These are phyloP conservation scores for Casuarina cunninghamiana DNA, from an alignment of 306 rosid species.

Conservation along the genomic window DNA sequence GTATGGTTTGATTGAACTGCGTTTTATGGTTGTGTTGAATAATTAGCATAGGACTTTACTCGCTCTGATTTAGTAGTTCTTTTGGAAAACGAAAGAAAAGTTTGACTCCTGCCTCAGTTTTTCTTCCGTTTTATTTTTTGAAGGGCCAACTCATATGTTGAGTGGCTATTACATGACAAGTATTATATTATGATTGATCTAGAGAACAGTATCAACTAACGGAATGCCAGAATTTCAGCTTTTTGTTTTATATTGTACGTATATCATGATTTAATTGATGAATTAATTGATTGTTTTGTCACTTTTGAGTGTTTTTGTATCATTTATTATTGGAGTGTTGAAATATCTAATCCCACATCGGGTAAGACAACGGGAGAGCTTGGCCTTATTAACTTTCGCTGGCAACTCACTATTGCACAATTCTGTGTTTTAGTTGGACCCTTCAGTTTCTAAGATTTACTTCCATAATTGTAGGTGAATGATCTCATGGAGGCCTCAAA, in stretches of 20 bases:
- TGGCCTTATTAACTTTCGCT: too few species aligned
- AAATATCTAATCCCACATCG: too few species aligned
- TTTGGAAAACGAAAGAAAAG: neutral
- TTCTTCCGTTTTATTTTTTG: too few species aligned
- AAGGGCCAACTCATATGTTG: too few species aligned
- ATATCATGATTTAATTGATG: neutral
- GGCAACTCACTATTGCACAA: too few species aligned
- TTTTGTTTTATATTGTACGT: neutral
- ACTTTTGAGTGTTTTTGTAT: neutral
- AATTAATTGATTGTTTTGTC: neutral
- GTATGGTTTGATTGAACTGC: neutral
- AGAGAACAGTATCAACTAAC: too few species aligned
- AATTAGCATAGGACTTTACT: too few species aligned
- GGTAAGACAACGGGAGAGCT: too few species aligned
- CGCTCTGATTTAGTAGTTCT: neutral
- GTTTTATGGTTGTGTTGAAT: neutral
- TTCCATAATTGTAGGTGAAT: constrained; percentile 47
- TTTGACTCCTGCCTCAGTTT: neutral
- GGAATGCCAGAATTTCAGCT: neutral
- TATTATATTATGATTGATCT: too few species aligned
- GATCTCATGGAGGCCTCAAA: constrained; percentile 86
- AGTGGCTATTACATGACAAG: too few species aligned
- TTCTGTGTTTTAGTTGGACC: too few species aligned
- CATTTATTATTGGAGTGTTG: neutral
- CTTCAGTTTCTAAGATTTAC: neutral